Evolutionary conservation across 2,329 filamentous ascomycete species (phyloP).

Genomic region (Macroventuria anomochaeta): DNA sequence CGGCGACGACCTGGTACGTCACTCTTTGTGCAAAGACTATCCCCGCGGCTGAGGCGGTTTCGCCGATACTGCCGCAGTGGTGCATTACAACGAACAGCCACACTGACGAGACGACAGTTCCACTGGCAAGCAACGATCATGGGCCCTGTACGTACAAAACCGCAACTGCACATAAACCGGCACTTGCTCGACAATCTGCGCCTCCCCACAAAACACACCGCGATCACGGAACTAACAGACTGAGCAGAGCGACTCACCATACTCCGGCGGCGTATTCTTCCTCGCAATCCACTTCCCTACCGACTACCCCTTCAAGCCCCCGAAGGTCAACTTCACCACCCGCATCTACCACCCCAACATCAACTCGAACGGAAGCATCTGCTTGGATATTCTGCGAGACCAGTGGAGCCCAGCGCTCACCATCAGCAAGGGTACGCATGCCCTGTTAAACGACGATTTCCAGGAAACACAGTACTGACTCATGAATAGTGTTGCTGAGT

Average conservation of each 20-base stretch:
- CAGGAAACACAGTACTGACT: slow-evolving; percentile 27
- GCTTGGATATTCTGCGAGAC: slow-evolving; percentile 95
- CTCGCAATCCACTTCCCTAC: slow-evolving; percentile 98
- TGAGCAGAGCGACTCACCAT: slow-evolving; percentile 86
- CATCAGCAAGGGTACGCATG: slow-evolving; percentile 86
- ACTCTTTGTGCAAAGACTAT: slow-evolving; percentile 29
- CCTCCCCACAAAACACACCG: slow-evolving; percentile 1
- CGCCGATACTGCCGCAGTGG: slow-evolving; percentile 22
- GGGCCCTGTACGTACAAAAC: slow-evolving; percentile 81
- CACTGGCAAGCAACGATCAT: slow-evolving; percentile 99
- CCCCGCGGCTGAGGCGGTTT: slow-evolving; percentile 41
- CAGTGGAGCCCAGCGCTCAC: slow-evolving; percentile 99
- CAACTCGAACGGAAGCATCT: slow-evolving; percentile 99
- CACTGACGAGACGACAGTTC: slow-evolving; percentile 68
- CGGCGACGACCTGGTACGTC: slow-evolving; percentile 94
- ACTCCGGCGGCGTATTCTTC: slow-evolving; percentile 99
- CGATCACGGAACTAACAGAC: slow-evolving; percentile 39
- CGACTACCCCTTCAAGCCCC: slow-evolving; percentile 99
- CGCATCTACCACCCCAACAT: slow-evolving; percentile 99
- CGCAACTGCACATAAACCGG: background rate
- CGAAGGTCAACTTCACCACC: slow-evolving; percentile 99
- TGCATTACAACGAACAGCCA: slow-evolving; percentile 21
- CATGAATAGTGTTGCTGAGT: slow-evolving; percentile 79
- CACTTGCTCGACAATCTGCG: slow-evolving; percentile 13
- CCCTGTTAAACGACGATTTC: background rate